phyloP scores from a whole-genome alignment of 768 basidiomycete genomes.

The Russula vinacea region DNA sequence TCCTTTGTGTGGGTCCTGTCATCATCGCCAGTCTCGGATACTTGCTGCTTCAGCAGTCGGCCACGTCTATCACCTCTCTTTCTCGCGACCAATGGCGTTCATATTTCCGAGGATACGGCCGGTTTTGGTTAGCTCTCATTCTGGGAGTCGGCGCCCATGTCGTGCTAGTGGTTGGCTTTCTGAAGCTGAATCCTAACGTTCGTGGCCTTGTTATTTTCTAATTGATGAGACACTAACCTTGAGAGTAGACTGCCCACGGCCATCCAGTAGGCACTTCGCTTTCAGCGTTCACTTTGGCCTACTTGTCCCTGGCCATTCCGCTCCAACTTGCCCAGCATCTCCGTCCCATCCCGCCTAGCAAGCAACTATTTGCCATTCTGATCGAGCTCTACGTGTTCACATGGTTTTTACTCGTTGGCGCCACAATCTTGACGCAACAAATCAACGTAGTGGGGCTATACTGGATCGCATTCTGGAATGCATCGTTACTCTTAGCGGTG shows the following conservation, averaged over 20 bases:
- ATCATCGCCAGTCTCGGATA: constrained; percentile 43
- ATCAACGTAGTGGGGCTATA: constrained; percentile 53
- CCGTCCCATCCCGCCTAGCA: constrained; percentile 38
- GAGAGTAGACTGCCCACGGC: constrained; percentile 58
- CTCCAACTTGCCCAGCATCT: constrained; percentile 37
- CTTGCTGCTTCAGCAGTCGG: constrained; percentile 30
- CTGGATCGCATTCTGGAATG: constrained; percentile 55
- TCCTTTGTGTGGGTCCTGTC: constrained; percentile 63
- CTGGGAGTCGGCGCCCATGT: constrained; percentile 47
- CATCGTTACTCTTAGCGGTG: constrained; percentile 43
- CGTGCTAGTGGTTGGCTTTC: constrained; percentile 47
- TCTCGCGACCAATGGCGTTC: constrained; percentile 11
- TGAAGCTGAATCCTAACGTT: constrained; percentile 64
- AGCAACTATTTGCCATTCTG: constrained; percentile 51
- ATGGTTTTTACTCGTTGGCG: constrained; percentile 54
- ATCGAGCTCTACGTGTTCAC: constrained; percentile 55
- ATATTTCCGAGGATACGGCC: constrained; percentile 43
- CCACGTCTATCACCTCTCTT: constrained; percentile 5
- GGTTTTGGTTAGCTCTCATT: constrained; percentile 60
- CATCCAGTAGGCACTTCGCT: constrained; percentile 50
- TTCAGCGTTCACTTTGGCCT: constrained; percentile 50
- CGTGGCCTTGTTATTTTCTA: constrained; percentile 31
- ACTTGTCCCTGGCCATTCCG: constrained; percentile 47
- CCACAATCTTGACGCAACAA: constrained; percentile 46
- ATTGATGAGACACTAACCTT: constrained; percentile 10